Base-by-base conservation (phyloP, 1,139 yeast genomes). In the Yamadazyma diddensiae region DNA sequence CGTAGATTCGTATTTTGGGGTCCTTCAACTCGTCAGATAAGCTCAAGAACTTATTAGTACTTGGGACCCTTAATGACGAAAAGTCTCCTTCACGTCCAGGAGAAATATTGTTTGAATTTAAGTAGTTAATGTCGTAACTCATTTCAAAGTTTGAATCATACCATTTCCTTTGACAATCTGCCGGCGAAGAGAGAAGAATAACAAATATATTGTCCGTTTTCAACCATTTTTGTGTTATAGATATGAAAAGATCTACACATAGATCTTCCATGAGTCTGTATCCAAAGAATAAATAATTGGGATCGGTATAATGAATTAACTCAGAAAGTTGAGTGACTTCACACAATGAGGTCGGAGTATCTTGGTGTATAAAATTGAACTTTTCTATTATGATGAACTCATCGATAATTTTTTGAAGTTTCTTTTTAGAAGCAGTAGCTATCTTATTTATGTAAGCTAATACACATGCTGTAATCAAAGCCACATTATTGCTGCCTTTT, bases 401-500 rank as follows among this genome's bases (percentile, higher is more conserved):
- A 7, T 36, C 21, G n/a, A 46, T 33, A 1, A 75, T 55, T 0
- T 34, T 29, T 5, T 46, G 38, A 1, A 67, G 27, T 12, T 57
- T 52, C 15, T 49, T 49, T 6, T 20, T 15, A 13, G 21, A 15
- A 11, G 30, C n/a, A 8, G 22, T 18, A 2, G 25, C 4, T 5
- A 43, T 15, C 3, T 33, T 5, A 6, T 33, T 21, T 14, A 43
- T 29, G 26, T 35, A 43, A 5, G 76, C 70, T 28, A 42, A 42
- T 14, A 53, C 32, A 6, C 35, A 24, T 3, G 33, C 23, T 6
- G 50, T 24, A 3, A 46, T 26, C 1, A 15, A 10, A 4, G 8
- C 15, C 7, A 45, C n/a, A 6, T 23, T 10, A 3, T 12, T 19
- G 38, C 2, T 76, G 2, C 69, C 86, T 2, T 49, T 38, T 1